A percentile compares a stretch with the other conserved stretches of the same genome.
phyloP scores from a whole-genome alignment of 106 monocot species.

The Chionographis japonica region DNA sequence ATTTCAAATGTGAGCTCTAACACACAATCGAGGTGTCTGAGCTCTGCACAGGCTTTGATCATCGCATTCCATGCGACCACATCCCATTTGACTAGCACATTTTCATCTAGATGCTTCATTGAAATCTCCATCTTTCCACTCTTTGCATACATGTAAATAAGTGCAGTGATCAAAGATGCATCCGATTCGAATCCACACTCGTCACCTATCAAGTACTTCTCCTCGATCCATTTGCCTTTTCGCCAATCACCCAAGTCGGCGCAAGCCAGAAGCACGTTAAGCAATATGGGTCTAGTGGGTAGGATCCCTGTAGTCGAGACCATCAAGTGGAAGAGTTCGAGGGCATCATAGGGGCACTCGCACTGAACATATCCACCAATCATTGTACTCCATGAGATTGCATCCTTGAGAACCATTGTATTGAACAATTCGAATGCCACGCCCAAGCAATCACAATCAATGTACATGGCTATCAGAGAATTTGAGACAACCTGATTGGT shows the following conservation, averaged over 20 bases:
- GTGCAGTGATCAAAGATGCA: slow-evolving; percentile 32
- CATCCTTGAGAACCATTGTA: slow-evolving; percentile 25
- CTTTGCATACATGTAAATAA: slow-evolving; percentile 70
- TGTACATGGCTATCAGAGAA: slow-evolving; percentile 45
- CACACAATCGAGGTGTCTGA: slow-evolving; percentile 18
- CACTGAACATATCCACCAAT: slow-evolving; percentile 60
- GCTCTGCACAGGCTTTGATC: slow-evolving; percentile 52
- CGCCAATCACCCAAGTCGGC: slow-evolving; percentile 55
- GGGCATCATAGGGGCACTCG: slow-evolving; percentile 25
- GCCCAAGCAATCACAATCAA: slow-evolving; percentile 13
- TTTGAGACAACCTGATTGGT: slow-evolving; percentile 34
- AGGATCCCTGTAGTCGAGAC: slow-evolving; percentile 13
- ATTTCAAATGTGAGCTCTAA: slow-evolving; percentile 32
- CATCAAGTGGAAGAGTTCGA: slow-evolving; percentile 35
- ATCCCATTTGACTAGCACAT: slow-evolving; percentile 25
- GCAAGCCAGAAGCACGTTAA: slow-evolving; percentile 56
- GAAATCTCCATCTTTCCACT: slow-evolving; percentile 42
- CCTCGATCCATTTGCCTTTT: slow-evolving; percentile 33
- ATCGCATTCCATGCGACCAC: slow-evolving; percentile 68
- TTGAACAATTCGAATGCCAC: slow-evolving; percentile 16
- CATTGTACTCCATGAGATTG: slow-evolving; percentile 49
- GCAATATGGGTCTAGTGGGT: slow-evolving; percentile 52
- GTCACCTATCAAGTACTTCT: slow-evolving; percentile 28
- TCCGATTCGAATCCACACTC: slow-evolving; percentile 16
- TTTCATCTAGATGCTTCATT: slow-evolving; percentile 23